A percentile compares a stretch with the other conserved stretches of the same genome.
Conservation (phyloP, 2,329 filamentous ascomycete species). For the Aspergillus sp. region DNA sequence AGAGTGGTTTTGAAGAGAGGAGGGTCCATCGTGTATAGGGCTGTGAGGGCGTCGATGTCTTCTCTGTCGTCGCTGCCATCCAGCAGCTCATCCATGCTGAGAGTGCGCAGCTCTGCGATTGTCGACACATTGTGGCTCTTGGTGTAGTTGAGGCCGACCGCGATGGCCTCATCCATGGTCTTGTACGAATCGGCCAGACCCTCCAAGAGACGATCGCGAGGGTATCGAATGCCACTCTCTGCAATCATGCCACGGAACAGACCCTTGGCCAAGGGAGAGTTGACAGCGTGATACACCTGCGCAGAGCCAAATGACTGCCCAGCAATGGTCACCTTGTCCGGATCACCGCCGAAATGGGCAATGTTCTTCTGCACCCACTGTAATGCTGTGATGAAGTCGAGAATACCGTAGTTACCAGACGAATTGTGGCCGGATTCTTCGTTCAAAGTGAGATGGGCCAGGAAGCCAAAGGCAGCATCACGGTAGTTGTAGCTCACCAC, state of each 20-base stretch:
- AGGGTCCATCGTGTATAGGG: slow-evolving; percentile 21
- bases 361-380: slow-evolving; percentile 53
- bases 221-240: slow-evolving; percentile 24
- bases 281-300: slow-evolving; percentile 25
- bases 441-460: slow-evolving; percentile 21
- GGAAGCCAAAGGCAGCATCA: slow-evolving; percentile 22
- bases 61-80: slow-evolving; percentile 20
- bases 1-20: slow-evolving; percentile 26
- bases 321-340: slow-evolving; percentile 42
- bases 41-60: slow-evolving; percentile 17
- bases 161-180: slow-evolving; percentile 21
- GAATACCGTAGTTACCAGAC: slow-evolving; percentile 35
- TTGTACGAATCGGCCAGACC: slow-evolving; percentile 24
- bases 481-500: slow-evolving; percentile 24
- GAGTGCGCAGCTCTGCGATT: slow-evolving; percentile 16
- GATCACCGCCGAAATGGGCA: slow-evolving; percentile 49
- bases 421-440: slow-evolving; percentile 19
- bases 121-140: slow-evolving; percentile 17
- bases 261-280: slow-evolving; percentile 24
- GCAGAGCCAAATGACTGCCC: slow-evolving; percentile 27
- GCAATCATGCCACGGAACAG: slow-evolving; percentile 27
- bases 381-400: slow-evolving; percentile 49
- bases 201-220: slow-evolving; percentile 21
- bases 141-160: slow-evolving; percentile 21
- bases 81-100: slow-evolving; percentile 19